A percentile compares a stretch with the other conserved stretches of the same genome.
These are phyloP conservation scores for Haberlea rhodopensis DNA, from an alignment of 257 asterid species.

Conservation along the genomic window DNA sequence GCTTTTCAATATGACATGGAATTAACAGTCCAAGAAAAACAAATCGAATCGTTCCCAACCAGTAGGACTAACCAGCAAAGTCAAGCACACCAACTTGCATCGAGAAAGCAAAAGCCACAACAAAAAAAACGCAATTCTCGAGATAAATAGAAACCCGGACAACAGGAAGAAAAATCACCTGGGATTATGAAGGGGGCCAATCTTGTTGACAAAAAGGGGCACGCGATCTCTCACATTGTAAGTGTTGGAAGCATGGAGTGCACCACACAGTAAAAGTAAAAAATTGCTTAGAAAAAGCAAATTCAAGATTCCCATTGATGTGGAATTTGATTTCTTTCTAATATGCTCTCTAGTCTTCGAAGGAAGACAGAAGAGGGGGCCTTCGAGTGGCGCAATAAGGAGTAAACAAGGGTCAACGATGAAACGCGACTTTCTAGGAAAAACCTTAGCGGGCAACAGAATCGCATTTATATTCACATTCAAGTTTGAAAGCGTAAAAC, in stretches of 20 bases:
- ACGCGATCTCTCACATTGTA: slow-evolving; percentile 76
- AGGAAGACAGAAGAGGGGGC: not conserved
- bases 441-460: slow-evolving; percentile 11
- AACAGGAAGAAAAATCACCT: slow-evolving; percentile 40
- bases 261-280: slow-evolving; percentile 26
- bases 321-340: slow-evolving; percentile 1
- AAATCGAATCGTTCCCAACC: not conserved
- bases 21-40: not conserved
- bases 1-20: not conserved
- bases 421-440: slow-evolving; percentile 12
- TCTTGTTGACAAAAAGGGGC: slow-evolving; percentile 70
- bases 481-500: too few relatives aligned
- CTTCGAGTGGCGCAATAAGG: not conserved
- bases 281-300: slow-evolving; percentile 27
- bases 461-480: too few relatives aligned
- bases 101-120: not conserved
- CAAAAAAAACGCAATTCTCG: not conserved
- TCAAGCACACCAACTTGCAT: not conserved
- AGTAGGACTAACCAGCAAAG: not conserved
- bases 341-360: slow-evolving; percentile 8
- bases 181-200: slow-evolving; percentile 84
- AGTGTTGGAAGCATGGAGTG: slow-evolving; percentile 32
- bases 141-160: not conserved
- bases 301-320: slow-evolving; percentile 33
- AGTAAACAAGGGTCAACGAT: slow-evolving; percentile 30